Evolutionary conservation across 371 early-diverging fungal genomes (phyloP), one percentile per base, ranked within the genome.

Genomic region (Mortierella sp.): DNA sequence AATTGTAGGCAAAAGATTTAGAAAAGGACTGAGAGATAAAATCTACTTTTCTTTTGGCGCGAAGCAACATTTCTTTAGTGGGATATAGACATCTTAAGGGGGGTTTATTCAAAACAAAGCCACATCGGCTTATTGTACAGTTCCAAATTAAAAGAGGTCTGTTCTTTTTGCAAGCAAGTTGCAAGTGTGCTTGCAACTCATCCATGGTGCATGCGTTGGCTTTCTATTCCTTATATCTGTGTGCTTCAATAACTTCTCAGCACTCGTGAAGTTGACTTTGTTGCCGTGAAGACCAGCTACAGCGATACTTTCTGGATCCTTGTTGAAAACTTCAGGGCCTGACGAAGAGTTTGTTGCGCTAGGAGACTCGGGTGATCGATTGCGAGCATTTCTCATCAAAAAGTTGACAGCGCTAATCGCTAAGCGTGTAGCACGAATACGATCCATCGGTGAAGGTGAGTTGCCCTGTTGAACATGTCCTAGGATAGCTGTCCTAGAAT

Each of bases 381-480:
- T 74, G 22, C 51, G 26, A 1, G 87, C 76, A 31, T 89, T 86
- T 31, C 84, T 56, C 71, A 88, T 89, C 65, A 90, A 69, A 72
- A 89, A 92, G 9, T 86, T 84, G 29, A 95, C 79, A 29, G 91
- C 85, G 51, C 89, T 86, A 40, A 94, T 90, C 19, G 97, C 97
- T 66, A 96, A 86, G 31, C 94, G 89, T 22, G 93, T 94, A 12
- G 97, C 98, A 37, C 96, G 92, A 68, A 98, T 91, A 64, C 99
- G 94, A 85, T 99, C 99, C 63, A 98, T 84, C 7, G 99, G 99
- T 13, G 95, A 93, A 10, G 99, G 98, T 19, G 94, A 92, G 51
- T 94, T 94, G 63, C 99, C 99, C 85, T 98, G 98, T 85, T 99
- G 99, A 64, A 99, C 87, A 76, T 99, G 97, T 15, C 99, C 99